Evolutionary conservation across 768 basidiomycete genomes (phyloP), one percentile per base, ranked within the genome.

Genomic region (Leucocoprinus birnbaumii): DNA sequence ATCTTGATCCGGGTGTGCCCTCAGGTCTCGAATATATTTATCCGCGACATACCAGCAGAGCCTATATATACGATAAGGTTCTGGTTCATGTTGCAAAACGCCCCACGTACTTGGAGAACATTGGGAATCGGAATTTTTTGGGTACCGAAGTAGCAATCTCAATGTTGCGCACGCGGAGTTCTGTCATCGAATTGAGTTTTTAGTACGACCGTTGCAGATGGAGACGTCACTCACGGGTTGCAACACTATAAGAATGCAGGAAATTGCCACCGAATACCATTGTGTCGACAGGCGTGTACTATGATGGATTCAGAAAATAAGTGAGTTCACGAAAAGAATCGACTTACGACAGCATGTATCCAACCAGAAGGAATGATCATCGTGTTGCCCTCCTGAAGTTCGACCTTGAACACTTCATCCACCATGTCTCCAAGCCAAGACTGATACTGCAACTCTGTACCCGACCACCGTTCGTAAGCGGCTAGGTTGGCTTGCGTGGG

Each of bases 221-320:
- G 41, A 41, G 14, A 41, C 25, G 47, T 14, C 19, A 56, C 90
- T 60, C 69, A 95, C 94, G 95, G 2, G 87, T 93, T 1, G 80
- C 76, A 42, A 96, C 83, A 62, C 93, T 86, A 68, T 89, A 94
- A 7, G 94, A 95, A 70, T 99, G 96, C 48, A 99, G 68, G 67
- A 98, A 99, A 69, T 99, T 99, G 37, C 96, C 96, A 1, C 96
- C 96, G 64, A 98, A 96, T 1, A 99, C 97, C 40, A 99, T 76
- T 3, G 95, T 89, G 66, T 99, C 94, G 27, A 79, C 70, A 0
- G 96, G 96, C 0, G 97, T 98, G 69, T 91, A 86, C 89, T 96
- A 62, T 31, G 43, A 56, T 38, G 16, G 18, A 56, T n/a, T 53
- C 31, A 35, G 60, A 44, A 58, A 51, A 55, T n/a, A 50, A 4